A percentile compares a stretch with the other conserved stretches of the same genome.
Evolutionary conservation across 1,139 yeast genomes (phyloP).

Genomic region (Hyphopichia khmerensis): DNA sequence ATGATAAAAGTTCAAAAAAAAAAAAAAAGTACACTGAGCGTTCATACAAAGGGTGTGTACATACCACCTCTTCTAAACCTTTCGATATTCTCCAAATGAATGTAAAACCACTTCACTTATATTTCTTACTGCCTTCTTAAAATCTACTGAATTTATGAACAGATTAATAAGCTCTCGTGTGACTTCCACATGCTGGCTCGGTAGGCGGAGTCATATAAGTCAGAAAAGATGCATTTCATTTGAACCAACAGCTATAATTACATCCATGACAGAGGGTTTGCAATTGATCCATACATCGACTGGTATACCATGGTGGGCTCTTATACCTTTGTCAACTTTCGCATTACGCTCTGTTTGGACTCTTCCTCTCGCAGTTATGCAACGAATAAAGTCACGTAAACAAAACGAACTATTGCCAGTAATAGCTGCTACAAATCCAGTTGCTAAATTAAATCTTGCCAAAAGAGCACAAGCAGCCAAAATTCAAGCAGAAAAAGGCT

Average conservation of each 20-base stretch:
- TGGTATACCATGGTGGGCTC: constrained; percentile 80
- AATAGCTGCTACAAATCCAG: constrained; percentile 72
- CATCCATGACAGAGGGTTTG: constrained; percentile 40
- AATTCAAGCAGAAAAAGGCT: constrained; percentile 21
- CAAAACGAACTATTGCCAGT: constrained; percentile 72
- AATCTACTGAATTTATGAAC: too few species aligned
- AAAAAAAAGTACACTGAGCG: not conserved
- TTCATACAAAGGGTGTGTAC: too few species aligned
- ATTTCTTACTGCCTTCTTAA: too few species aligned
- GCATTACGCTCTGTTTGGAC: constrained; percentile 66
- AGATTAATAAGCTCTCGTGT: too few species aligned
- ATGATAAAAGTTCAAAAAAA: not conserved
- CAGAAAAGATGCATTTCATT: constrained; percentile 8
- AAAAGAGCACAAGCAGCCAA: constrained; percentile 45
- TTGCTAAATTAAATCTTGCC: constrained; percentile 70
- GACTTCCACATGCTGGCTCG: too few species aligned
- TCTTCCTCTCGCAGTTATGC: constrained; percentile 73
- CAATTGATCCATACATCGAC: constrained; percentile 51
- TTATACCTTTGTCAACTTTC: constrained; percentile 75
- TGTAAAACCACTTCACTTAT: too few species aligned
- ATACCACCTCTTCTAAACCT: too few species aligned
- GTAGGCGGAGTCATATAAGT: not conserved
- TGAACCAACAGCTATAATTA: constrained; percentile 23
- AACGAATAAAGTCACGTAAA: constrained; percentile 64
- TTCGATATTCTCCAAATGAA: too few species aligned